phyloP scores from a whole-genome alignment of 2,329 filamentous ascomycete species.

The Monilinia fructigena region DNA sequence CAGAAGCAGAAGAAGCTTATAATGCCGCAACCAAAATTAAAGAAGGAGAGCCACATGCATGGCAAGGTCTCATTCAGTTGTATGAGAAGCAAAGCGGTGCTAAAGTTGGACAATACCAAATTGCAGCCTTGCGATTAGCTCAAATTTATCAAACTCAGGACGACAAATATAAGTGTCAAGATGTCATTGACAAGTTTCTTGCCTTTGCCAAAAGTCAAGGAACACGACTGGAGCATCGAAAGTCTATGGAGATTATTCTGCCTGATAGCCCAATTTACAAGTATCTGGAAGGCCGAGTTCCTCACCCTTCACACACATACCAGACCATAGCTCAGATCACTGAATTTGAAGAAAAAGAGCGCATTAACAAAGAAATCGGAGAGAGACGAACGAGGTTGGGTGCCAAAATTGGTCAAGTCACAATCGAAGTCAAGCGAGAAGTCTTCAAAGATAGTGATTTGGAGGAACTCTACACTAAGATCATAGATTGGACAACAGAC shows the following conservation, averaged over 20 bases:
- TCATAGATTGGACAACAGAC: slow-evolving; percentile 88
- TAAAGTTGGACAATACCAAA: slow-evolving; percentile 71
- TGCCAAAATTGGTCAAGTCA: slow-evolving; percentile 79
- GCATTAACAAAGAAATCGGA: slow-evolving; percentile 85
- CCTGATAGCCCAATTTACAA: slow-evolving; percentile 79
- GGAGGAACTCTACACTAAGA: slow-evolving; percentile 74
- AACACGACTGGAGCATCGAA: slow-evolving; percentile 69
- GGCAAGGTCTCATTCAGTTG: slow-evolving; percentile 83
- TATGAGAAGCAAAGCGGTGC: slow-evolving; percentile 74
- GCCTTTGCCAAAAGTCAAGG: slow-evolving; percentile 72
- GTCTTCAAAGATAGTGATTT: slow-evolving; percentile 73
- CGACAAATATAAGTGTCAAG: slow-evolving; percentile 61
- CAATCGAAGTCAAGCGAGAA: slow-evolving; percentile 81
- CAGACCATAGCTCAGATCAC: slow-evolving; percentile 78
- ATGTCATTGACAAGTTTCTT: slow-evolving; percentile 76
- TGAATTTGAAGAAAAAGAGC: slow-evolving; percentile 82
- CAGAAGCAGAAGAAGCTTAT: slow-evolving; percentile 77
- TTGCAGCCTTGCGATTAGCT: slow-evolving; percentile 70
- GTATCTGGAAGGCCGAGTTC: slow-evolving; percentile 79
- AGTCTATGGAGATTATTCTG: slow-evolving; percentile 72
- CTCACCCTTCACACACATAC: slow-evolving; percentile 77
- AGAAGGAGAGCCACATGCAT: slow-evolving; percentile 75
- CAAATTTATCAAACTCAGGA: slow-evolving; percentile 69
- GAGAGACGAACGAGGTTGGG: slow-evolving; percentile 86
- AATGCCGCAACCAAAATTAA: slow-evolving; percentile 68